Conservation (phyloP, 225 moss, liverwort and hornwort genomes). For the Straminergon stramineum region DNA sequence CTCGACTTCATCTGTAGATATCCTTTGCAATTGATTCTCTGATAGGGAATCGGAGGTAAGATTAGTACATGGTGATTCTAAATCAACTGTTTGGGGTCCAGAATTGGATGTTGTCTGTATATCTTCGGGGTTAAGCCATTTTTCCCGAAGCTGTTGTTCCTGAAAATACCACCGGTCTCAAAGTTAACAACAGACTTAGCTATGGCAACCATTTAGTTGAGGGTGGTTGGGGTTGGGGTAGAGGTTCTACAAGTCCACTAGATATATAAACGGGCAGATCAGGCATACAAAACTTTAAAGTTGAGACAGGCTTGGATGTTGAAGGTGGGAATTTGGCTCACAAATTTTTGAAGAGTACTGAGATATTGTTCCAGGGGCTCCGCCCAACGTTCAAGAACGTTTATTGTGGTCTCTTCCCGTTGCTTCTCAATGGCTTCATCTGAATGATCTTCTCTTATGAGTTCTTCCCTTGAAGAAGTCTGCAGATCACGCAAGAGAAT, state of each 20-base stretch:
- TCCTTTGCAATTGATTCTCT: slow-evolving; percentile 2
- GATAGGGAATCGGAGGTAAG: not conserved
- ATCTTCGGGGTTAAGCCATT: slow-evolving; percentile 37
- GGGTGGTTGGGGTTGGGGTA: not conserved
- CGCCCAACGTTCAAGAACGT: slow-evolving; percentile 32
- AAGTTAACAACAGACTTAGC: not conserved
- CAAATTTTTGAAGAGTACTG: slow-evolving; percentile 33
- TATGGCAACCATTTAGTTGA: not conserved
- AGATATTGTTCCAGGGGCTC: slow-evolving; percentile 48
- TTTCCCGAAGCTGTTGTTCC: slow-evolving; percentile 47
- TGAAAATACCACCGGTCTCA: slow-evolving; percentile 7
- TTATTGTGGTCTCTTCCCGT: not conserved
- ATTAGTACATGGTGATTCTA: not conserved
- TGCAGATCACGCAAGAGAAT: not conserved
- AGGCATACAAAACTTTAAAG: not conserved
- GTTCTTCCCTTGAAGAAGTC: slow-evolving; percentile 8
- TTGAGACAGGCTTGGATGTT: not conserved
- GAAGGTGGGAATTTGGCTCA: slow-evolving; percentile 4
- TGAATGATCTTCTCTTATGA: not conserved
- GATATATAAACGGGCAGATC: not conserved
- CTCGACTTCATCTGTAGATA: not conserved
- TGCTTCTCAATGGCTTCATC: slow-evolving; percentile 1
- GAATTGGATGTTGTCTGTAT: not conserved
- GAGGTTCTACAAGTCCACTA: not conserved
- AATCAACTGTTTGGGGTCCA: not conserved